These are phyloP conservation scores for Colletotrichum paranaense DNA, from an alignment of 2,329 filamentous ascomycete genomes.

Conservation along the genomic window DNA sequence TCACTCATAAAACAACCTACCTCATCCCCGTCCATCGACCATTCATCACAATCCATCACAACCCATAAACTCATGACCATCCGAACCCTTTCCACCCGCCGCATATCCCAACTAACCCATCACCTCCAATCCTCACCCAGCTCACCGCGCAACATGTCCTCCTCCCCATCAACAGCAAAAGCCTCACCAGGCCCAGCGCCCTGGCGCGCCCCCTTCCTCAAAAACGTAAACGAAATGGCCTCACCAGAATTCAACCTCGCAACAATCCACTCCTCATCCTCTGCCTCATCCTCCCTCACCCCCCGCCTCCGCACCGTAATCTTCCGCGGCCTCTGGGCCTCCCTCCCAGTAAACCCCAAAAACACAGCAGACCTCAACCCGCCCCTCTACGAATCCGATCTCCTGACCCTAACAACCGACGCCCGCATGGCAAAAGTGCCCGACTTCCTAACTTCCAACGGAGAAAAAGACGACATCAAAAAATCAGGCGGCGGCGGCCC, in stretches of 20 bases:
- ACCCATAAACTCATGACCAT: neutral
- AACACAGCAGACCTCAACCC: constrained; percentile 81
- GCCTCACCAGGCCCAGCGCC: constrained; percentile 53
- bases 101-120: constrained; percentile 24
- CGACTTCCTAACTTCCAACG: constrained; percentile 70
- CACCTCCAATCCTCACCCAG: constrained; percentile 1
- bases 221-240: constrained; percentile 60
- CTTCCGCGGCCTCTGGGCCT: constrained; percentile 86
- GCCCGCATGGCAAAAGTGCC: constrained; percentile 85
- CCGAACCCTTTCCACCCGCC: constrained; percentile 16
- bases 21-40: neutral
- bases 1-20: neutral
- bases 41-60: neutral
- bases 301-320: constrained; percentile 80
- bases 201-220: constrained; percentile 64
- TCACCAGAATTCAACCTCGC: constrained; percentile 62
- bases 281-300: constrained; percentile 22
- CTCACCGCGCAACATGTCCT: constrained; percentile 39
- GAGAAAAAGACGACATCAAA: too few relatives aligned
- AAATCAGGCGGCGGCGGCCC: constrained; percentile 69
- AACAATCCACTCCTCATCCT: constrained; percentile 55
- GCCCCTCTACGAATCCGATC: constrained; percentile 75
- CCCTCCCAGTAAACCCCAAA: constrained; percentile 76
- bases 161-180: constrained; percentile 2
- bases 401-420: constrained; percentile 88